Evolutionary conservation across 1,284 basidiomycete genomes (phyloP).

Genomic region (Tylopilus orsonianus): DNA sequence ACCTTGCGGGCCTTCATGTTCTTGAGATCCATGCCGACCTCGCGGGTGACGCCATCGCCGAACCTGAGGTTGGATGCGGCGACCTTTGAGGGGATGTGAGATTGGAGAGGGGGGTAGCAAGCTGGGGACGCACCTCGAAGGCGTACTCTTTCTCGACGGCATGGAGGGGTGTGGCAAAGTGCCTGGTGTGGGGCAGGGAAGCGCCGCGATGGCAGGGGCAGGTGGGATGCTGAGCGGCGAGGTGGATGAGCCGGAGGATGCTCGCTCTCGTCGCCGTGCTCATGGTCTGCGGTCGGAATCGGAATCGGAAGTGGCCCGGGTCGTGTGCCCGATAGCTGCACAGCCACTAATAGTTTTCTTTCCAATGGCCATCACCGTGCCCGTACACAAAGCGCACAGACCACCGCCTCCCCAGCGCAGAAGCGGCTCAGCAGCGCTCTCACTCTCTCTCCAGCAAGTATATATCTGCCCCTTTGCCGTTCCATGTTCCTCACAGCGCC

Average conservation of each 20-base stretch:
- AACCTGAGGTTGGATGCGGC: constrained; percentile 90
- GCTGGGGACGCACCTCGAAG: constrained; percentile 68
- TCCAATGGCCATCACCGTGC: constrained; percentile 38
- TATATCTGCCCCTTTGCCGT: constrained; percentile 22
- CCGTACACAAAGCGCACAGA: constrained; percentile 41
- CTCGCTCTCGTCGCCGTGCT: constrained; percentile 48
- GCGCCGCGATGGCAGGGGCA: constrained; percentile 77
- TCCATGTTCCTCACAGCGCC: not conserved
- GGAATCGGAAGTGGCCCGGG: not conserved
- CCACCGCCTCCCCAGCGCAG: constrained; percentile 31
- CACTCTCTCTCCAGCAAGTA: constrained; percentile 43
- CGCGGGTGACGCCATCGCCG: constrained; percentile 84
- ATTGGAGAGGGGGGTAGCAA: not conserved
- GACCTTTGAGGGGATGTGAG: constrained; percentile 49
- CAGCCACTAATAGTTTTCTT: no score
- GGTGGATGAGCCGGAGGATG: constrained; percentile 67
- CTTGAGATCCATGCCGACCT: constrained; percentile 93
- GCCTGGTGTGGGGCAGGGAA: constrained; percentile 58
- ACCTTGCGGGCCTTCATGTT: constrained; percentile 87
- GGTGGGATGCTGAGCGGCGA: constrained; percentile 63
- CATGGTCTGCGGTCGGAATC: constrained; percentile 39
- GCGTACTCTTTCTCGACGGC: constrained; percentile 87
- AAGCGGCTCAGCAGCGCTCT: constrained; percentile 24
- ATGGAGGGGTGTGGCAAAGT: constrained; percentile 84
- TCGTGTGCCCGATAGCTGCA: no score